phyloP scores from a whole-genome alignment of 2,329 filamentous ascomycete species.

The Coniella lustricola region DNA sequence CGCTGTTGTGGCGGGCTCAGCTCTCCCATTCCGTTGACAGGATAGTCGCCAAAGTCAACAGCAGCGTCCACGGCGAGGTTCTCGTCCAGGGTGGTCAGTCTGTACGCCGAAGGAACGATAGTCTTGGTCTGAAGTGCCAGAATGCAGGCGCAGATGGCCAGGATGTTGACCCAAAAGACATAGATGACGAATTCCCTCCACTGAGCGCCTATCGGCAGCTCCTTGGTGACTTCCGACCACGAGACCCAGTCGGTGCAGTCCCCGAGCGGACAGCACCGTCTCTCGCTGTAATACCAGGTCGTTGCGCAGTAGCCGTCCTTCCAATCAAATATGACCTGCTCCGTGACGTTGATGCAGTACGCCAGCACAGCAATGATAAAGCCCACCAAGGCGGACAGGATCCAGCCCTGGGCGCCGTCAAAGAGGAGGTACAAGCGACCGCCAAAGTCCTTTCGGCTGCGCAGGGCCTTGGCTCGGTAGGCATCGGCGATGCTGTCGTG shows the following conservation, averaged over 20 bases:
- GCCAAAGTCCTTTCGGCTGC: slow-evolving; percentile 73
- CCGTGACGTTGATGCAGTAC: slow-evolving; percentile 82
- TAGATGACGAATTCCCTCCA: slow-evolving; percentile 76
- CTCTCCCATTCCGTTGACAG: slow-evolving; percentile 38
- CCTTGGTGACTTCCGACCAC: slow-evolving; percentile 45
- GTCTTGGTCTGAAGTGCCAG: slow-evolving; percentile 89
- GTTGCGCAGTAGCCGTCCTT: slow-evolving; percentile 79
- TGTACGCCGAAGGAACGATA: slow-evolving; percentile 81
- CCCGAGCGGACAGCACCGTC: slow-evolving; percentile 51
- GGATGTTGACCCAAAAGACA: slow-evolving; percentile 59
- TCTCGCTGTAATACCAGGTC: slow-evolving; percentile 68
- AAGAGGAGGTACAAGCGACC: slow-evolving; percentile 71
- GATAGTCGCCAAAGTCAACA: slow-evolving; percentile 32
- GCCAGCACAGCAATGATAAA: slow-evolving; percentile 78
- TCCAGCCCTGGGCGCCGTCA: slow-evolving; percentile 89
- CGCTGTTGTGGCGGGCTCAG: slow-evolving; percentile 27
- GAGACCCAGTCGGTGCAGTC: slow-evolving; percentile 50
- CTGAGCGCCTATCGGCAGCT: slow-evolving; percentile 37
- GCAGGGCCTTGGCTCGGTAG: slow-evolving; percentile 76
- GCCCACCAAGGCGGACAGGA: slow-evolving; percentile 84
- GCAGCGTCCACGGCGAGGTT: slow-evolving; percentile 67
- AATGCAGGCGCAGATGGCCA: slow-evolving; percentile 67
- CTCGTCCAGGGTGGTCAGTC: slow-evolving; percentile 83
- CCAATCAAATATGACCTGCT: slow-evolving; percentile 78
- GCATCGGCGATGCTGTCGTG: slow-evolving; percentile 95